These are phyloP conservation scores for Ulota crispa DNA, from an alignment of 225 moss, liverwort and hornwort genomes.

Conservation along the genomic window DNA sequence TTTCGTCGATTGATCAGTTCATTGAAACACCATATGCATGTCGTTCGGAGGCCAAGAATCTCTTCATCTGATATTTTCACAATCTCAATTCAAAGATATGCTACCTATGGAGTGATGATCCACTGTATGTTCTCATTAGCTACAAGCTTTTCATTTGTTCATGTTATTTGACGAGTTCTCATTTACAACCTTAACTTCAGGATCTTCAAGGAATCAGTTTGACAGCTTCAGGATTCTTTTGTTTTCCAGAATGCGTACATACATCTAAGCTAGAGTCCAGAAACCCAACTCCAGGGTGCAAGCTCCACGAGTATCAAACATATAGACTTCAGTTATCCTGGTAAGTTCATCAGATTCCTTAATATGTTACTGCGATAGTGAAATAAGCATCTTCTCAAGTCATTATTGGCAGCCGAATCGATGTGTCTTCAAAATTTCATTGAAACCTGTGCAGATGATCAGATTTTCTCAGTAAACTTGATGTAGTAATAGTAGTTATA, in stretches of 20 bases:
- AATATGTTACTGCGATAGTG: neutral
- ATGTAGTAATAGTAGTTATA: neutral
- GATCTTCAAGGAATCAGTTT: neutral
- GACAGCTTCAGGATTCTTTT: slow-evolving; percentile 13
- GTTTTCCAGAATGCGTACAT: neutral
- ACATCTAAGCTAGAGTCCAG: slow-evolving; percentile 17
- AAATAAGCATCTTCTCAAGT: neutral
- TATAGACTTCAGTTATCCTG: slow-evolving; percentile 17
- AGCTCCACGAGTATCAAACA: slow-evolving; percentile 28
- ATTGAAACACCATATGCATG: neutral
- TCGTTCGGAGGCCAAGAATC: neutral
- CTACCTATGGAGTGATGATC: neutral
- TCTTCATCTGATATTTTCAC: neutral
- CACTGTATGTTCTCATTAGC: neutral
- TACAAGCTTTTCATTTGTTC: neutral
- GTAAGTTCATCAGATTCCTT: neutral
- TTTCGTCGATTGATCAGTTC: neutral
- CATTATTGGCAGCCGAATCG: neutral
- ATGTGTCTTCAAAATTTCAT: neutral
- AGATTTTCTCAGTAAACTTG: slow-evolving; percentile 4
- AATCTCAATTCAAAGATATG: neutral
- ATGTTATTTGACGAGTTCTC: neutral
- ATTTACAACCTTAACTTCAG: neutral
- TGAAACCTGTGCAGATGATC: neutral
- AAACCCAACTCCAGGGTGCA: neutral